Conservation (phyloP, 345 rosid species). For the Eutrema heterophyllum region DNA sequence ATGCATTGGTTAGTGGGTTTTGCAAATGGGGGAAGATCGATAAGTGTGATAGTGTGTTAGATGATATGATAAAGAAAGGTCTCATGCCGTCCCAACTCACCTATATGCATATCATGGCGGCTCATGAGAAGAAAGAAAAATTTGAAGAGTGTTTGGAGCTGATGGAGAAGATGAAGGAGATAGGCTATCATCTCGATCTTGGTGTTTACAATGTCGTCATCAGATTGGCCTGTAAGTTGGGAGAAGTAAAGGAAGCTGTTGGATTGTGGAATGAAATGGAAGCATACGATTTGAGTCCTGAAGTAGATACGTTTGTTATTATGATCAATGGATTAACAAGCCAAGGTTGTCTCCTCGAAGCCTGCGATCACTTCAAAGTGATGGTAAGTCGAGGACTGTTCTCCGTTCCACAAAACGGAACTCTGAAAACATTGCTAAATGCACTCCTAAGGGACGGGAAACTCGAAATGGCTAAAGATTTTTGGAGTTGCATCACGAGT, state of each 20-base stretch:
- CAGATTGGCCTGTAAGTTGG: constrained; percentile 75
- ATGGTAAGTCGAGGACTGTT: constrained; percentile 75
- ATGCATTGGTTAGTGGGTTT: constrained; percentile 75
- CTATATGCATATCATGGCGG: constrained; percentile 71
- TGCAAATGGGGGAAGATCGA: constrained; percentile 68
- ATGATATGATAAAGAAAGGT: constrained; percentile 55
- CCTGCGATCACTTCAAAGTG: constrained; percentile 70
- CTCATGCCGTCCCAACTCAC: constrained; percentile 50
- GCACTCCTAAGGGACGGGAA: constrained; percentile 59
- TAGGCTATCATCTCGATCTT: constrained; percentile 56
- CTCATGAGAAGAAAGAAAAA: constrained; percentile 73
- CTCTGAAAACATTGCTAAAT: constrained; percentile 62
- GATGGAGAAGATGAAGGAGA: constrained; percentile 51
- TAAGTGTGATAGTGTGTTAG: constrained; percentile 53
- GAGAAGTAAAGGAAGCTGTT: constrained; percentile 57
- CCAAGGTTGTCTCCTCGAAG: constrained; percentile 59
- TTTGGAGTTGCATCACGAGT: constrained; percentile 63
- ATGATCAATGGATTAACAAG: constrained; percentile 64
- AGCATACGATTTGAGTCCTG: constrained; percentile 60
- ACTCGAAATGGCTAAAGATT: constrained; percentile 77
- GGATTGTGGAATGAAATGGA: constrained; percentile 74
- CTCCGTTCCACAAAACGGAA: constrained; percentile 61
- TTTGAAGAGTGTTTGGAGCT: constrained; percentile 63
- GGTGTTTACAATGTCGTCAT: constrained; percentile 56
- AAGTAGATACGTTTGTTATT: constrained; percentile 65